These are phyloP conservation scores for Colletotrichum eleusines DNA, from an alignment of 2,329 filamentous ascomycete genomes.

Conservation along the genomic window DNA sequence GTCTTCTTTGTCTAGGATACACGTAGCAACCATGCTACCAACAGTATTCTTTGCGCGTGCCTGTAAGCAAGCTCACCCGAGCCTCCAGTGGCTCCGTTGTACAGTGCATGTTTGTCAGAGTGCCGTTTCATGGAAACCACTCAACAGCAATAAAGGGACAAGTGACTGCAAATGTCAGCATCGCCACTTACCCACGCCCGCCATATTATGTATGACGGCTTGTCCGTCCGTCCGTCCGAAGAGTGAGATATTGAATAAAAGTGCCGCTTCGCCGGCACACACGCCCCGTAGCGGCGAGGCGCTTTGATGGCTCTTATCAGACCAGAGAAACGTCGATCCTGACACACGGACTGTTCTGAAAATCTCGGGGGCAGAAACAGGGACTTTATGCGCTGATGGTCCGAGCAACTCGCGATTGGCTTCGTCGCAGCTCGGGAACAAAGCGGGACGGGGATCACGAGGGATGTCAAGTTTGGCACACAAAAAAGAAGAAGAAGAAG, in stretches of 20 bases:
- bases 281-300: constrained; percentile 2
- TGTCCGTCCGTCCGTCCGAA: constrained; percentile 8
- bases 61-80: neutral
- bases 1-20: neutral
- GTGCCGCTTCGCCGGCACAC: constrained; percentile 8
- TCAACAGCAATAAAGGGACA: neutral
- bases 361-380: neutral
- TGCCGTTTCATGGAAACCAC: neutral
- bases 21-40: neutral
- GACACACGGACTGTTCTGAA: neutral
- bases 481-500: neutral
- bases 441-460: neutral
- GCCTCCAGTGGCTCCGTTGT: neutral
- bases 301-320: constrained; percentile 3
- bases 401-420: constrained; percentile 8
- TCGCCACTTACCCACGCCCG: neutral
- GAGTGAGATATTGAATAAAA: neutral
- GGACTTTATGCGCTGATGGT: neutral
- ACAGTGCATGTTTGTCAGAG: neutral
- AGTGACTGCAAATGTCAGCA: neutral
- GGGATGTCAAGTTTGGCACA: neutral
- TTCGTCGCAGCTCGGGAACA: neutral
- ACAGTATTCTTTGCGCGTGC: neutral
- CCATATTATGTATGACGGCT: neutral
- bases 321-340: neutral